Evolutionary conservation across 306 rosid genomes (phyloP).

Genomic region (Quercus glauca): DNA sequence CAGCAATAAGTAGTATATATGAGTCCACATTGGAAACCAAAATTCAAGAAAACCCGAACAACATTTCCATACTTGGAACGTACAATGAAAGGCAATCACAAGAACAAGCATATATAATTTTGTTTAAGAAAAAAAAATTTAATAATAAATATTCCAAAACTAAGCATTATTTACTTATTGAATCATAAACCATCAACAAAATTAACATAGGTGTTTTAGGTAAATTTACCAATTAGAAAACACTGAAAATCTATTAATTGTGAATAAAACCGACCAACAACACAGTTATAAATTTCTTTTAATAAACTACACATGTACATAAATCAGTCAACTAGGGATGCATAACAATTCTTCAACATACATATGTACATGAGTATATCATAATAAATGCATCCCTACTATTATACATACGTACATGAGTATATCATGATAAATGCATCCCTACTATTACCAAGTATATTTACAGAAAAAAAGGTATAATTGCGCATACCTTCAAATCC

Average conservation of each 20-base stretch:
- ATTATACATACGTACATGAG: background rate
- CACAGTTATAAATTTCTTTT: background rate
- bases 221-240: background rate
- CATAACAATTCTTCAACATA: background rate
- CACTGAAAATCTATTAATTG: background rate
- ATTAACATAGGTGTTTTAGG: background rate
- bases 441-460: background rate
- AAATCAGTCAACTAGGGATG: background rate
- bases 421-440: background rate
- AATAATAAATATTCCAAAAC: background rate
- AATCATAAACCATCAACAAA: constrained; percentile 1
- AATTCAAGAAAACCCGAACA: background rate
- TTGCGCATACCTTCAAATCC: constrained; percentile 70
- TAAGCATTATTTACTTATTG: background rate
- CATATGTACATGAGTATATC: background rate
- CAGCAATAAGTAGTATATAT: background rate
- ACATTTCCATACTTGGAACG: background rate
- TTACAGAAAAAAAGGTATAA: constrained; percentile 9
- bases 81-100: background rate
- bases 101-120: background rate
- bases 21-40: background rate
- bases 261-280: background rate
- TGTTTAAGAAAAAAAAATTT: background rate
- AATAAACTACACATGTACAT: background rate
- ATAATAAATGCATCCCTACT: background rate